Conservation (phyloP, 2,329 filamentous ascomycete genomes). For the Basipetospora chlamydospora region DNA sequence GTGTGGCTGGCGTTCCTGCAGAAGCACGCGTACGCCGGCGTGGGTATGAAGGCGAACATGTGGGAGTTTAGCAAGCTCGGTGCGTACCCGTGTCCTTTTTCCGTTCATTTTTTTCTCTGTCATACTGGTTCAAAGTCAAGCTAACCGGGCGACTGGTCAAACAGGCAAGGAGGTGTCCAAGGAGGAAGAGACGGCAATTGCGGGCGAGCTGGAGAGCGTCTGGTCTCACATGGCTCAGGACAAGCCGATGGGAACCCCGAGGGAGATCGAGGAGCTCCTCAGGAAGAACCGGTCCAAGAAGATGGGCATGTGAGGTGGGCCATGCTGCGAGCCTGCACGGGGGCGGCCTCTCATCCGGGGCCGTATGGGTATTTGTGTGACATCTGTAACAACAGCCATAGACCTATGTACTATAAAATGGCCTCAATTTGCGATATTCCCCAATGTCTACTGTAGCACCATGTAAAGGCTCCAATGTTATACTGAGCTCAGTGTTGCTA, state of each 20-base stretch:
- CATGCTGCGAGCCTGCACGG: too few relatives aligned
- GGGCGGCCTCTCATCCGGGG: too few relatives aligned
- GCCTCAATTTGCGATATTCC: too few relatives aligned
- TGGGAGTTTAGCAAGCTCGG: slow-evolving; percentile 73
- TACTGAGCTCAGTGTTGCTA: too few relatives aligned
- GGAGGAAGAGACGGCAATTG: background rate
- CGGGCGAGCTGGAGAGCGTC: slow-evolving; percentile 27
- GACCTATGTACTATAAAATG: too few relatives aligned
- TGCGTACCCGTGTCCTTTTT: background rate
- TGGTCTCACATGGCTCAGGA: slow-evolving; percentile 43
- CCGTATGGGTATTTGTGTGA: too few relatives aligned
- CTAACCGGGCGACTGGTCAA: too few relatives aligned
- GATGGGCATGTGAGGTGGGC: background rate
- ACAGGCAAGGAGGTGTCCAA: too few relatives aligned
- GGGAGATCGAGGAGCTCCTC: slow-evolving; percentile 43
- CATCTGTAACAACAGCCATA: too few relatives aligned
- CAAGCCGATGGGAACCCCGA: slow-evolving; percentile 32
- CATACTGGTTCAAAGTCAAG: too few relatives aligned
- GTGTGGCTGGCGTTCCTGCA: slow-evolving; percentile 84
- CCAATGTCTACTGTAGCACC: too few relatives aligned
- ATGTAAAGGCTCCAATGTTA: too few relatives aligned
- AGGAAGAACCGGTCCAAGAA: slow-evolving; percentile 32
- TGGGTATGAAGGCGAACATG: slow-evolving; percentile 97
- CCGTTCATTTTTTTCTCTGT: background rate
- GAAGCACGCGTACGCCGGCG: slow-evolving; percentile 88